phyloP scores from a whole-genome alignment of 2,329 filamentous ascomycete genomes.

The Cryphonectria naterciae region DNA sequence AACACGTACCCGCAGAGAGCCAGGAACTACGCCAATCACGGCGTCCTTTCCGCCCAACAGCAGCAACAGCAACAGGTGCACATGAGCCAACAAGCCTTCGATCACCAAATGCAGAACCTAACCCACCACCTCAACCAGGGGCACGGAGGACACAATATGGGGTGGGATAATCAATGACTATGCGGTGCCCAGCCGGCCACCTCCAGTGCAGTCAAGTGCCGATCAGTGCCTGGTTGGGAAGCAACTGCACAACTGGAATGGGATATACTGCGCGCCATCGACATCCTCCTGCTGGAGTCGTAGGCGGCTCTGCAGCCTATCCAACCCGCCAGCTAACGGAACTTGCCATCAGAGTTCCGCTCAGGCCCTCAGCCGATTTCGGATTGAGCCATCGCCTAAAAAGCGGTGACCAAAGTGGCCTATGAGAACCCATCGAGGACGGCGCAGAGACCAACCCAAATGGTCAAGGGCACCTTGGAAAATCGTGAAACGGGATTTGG shows the following conservation, averaged over 20 bases:
- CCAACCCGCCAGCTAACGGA: not conserved
- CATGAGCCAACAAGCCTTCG: slow-evolving; percentile 24
- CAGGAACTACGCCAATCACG: slow-evolving; percentile 9
- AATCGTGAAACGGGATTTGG: not conserved
- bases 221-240: slow-evolving; percentile 20
- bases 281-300: slow-evolving; percentile 19
- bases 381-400: not conserved
- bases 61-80: slow-evolving; percentile 15
- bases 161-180: slow-evolving; percentile 28
- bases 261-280: slow-evolving; percentile 19
- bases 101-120: slow-evolving; percentile 21
- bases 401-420: not conserved
- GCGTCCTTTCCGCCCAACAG: slow-evolving; percentile 25
- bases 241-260: slow-evolving; percentile 14
- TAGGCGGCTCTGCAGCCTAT: not conserved
- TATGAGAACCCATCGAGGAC: not conserved
- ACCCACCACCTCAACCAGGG: slow-evolving; percentile 23
- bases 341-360: not conserved
- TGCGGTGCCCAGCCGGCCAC: slow-evolving; percentile 21
- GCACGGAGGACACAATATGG: slow-evolving; percentile 19
- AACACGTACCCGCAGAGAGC: slow-evolving; percentile 18
- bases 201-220: slow-evolving; percentile 10
- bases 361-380: not conserved
- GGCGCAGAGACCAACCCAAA: not conserved
- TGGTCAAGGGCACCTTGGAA: not conserved